phyloP scores from a whole-genome alignment of 202 grass and related monocot genomes.

The Bolboschoenoplectus hybrid region DNA sequence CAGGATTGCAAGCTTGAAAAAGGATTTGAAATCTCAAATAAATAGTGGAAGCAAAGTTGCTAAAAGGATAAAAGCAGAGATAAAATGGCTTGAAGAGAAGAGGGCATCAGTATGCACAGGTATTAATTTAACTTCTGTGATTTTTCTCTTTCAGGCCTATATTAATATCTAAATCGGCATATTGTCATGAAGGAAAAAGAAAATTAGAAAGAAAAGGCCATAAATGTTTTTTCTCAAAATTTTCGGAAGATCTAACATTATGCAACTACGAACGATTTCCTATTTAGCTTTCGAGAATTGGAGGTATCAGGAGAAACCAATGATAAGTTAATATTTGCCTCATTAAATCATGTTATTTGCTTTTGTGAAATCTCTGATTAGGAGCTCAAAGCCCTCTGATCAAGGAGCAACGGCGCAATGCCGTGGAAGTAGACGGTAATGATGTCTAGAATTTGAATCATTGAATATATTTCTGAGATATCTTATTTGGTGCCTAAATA shows the following conservation, averaged over 20 bases:
- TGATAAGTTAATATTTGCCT: neutral
- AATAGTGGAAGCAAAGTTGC: neutral
- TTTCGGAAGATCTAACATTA: neutral
- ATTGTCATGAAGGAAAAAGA: neutral
- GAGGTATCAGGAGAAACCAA: neutral
- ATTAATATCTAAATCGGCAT: neutral
- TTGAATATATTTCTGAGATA: neutral
- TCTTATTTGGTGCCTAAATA: neutral
- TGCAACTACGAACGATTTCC: neutral
- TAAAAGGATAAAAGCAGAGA: conserved; percentile 10
- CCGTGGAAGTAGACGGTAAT: neutral
- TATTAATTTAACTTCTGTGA: neutral
- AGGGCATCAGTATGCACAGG: neutral
- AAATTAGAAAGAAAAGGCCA: neutral
- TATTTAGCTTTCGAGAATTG: neutral
- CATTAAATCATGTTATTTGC: neutral
- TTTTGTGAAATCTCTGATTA: conserved; percentile 3
- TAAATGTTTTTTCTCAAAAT: neutral
- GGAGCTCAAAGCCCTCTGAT: neutral
- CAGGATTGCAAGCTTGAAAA: conserved; percentile 24
- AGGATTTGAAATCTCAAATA: conserved; percentile 19
- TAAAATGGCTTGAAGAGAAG: conserved; percentile 26
- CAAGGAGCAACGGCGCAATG: neutral
- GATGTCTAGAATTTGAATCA: neutral
- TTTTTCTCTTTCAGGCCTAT: neutral